Evolutionary conservation across 164 flowering plant species (phyloP), one percentile per base, ranked within the genome.

Genomic region (Umbellularia californica): DNA sequence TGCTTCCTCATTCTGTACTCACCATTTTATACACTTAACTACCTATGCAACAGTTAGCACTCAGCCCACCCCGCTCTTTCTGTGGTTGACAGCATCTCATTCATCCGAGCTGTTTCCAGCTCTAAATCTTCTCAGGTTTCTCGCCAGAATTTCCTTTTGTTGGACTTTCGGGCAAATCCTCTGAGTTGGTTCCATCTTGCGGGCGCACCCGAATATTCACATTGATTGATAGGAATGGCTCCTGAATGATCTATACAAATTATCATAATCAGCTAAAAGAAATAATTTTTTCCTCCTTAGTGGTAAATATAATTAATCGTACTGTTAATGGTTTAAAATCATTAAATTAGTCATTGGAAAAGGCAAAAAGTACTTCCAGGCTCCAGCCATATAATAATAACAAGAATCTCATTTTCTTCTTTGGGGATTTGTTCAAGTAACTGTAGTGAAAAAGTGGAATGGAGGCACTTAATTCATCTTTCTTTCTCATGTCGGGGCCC

Each of bases 121-220:
- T 64, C 12, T 7, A 41, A 25, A 69, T 70, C 51, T 63, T 72
- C 63, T 81, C 88, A 23, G 22, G 79, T 72, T 77, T 83, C 74
- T 86, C 89, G 22, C 82, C 85, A 23, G 76, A 79, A 77, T 69
- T 62, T 69, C 81, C 87, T 52, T 75, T 85, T 75, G 84, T 68
- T 73, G 79, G 89, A 76, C 88, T 88, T 58, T 86, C 94, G 68
- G 83, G 70, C 27, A 86, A 77, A 79, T 88, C 95, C 27, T 85
- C 93, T 12, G 81, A 71, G 74, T 81, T 84, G 6, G 87, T 84
- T 14, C 90, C 92, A 82, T 91, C 93, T 22, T 88, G 88, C 78
- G 87, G 93, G 63, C 86, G 87, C 75, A 88, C 80, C 52, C 80
- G 85, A 14, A 88, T 83, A 74, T 88, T 90, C 83, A 87, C 79